Conservation (phyloP, 2,329 filamentous ascomycete genomes). For the Aureobasidium lini region DNA sequence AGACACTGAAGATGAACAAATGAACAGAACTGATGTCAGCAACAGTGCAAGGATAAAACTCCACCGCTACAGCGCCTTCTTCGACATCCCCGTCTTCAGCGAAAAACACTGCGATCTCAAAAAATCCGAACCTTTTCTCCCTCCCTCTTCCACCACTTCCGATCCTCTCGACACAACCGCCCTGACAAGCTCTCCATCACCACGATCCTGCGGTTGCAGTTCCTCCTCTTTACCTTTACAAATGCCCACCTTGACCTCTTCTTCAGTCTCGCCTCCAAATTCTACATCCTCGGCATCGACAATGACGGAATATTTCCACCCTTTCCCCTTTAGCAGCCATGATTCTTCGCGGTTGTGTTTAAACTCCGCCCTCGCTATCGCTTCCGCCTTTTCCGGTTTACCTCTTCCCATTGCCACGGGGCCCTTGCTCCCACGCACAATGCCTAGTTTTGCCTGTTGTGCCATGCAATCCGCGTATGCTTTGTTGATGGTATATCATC, state of each 20-base stretch:
- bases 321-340: slow-evolving; percentile 40
- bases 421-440: slow-evolving; percentile 30
- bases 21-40: not conserved
- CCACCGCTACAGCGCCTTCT: slow-evolving; percentile 47
- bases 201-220: slow-evolving; percentile 1
- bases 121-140: slow-evolving; percentile 23
- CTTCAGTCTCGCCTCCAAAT: not conserved
- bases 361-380: slow-evolving; percentile 43
- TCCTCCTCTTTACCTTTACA: slow-evolving; percentile 13
- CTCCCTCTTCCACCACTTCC: not conserved
- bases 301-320: not conserved
- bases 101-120: slow-evolving; percentile 45
- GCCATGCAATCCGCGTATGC: slow-evolving; percentile 40
- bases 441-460: slow-evolving; percentile 41
- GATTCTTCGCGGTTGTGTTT: slow-evolving; percentile 45
- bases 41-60: slow-evolving; percentile 44
- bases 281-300: not conserved
- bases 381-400: slow-evolving; percentile 38
- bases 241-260: not conserved
- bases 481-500: slow-evolving; percentile 35
- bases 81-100: slow-evolving; percentile 43
- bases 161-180: not conserved
- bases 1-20: not conserved
- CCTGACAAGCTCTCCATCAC: not conserved
- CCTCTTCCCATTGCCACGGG: slow-evolving; percentile 37